A percentile compares a stretch with the other conserved stretches of the same genome.
phyloP scores from a whole-genome alignment of 176 grass and related monocot genomes.

The Avena sativa region DNA sequence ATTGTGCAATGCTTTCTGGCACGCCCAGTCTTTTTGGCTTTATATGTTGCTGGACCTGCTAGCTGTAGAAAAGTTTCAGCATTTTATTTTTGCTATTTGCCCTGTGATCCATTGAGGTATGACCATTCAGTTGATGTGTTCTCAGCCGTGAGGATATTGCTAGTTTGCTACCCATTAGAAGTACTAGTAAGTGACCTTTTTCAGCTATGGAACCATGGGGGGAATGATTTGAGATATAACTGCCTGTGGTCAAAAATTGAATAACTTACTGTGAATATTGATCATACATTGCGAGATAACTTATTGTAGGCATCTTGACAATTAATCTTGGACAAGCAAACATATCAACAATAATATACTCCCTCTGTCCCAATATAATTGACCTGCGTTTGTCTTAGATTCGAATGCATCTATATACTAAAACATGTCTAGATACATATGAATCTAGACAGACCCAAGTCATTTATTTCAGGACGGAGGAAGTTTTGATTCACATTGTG shows the following conservation, averaged over 20 bases:
- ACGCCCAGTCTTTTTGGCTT: not conserved
- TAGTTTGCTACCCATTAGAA: not conserved
- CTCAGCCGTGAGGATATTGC: not conserved
- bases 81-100: not conserved
- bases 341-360: not conserved
- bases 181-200: not conserved
- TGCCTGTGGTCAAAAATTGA: not conserved
- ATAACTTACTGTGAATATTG: not conserved
- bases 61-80: not conserved
- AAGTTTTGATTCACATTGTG: no score
- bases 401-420: no score
- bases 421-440: no score
- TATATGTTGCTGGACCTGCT: not conserved
- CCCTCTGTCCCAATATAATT: no score
- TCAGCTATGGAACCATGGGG: not conserved
- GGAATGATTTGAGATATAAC: not conserved
- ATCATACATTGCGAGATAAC: not conserved
- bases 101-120: not conserved
- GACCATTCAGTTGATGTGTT: not conserved
- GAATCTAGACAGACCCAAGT: no score
- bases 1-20: conserved; percentile 2
- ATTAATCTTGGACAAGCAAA: not conserved
- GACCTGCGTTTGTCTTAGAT: no score
- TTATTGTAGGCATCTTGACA: not conserved
- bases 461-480: no score